Percentiles rank a stretch among this genome's conserved stretches.
Evolutionary conservation across 371 early-diverging fungal species (phyloP).

Genomic region (Mortierella sp.): DNA sequence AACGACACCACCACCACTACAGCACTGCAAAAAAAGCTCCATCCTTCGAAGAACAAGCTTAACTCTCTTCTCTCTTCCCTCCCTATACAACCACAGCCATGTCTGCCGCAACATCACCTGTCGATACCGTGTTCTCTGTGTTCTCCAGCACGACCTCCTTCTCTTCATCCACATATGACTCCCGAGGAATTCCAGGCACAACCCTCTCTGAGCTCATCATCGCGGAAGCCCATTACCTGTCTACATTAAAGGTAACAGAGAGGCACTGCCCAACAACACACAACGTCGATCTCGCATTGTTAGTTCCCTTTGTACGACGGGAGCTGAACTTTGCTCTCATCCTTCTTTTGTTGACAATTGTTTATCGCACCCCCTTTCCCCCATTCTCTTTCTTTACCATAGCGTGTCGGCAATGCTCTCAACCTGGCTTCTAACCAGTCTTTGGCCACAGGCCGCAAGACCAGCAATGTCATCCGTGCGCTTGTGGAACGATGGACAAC

Average conservation of each 20-base stretch:
- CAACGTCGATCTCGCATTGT: not conserved
- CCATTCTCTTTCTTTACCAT: not conserved
- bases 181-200: constrained; percentile 19
- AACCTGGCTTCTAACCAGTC: constrained; percentile 34
- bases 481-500: constrained; percentile 49
- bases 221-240: constrained; percentile 44
- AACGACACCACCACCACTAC: not conserved
- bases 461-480: constrained; percentile 32
- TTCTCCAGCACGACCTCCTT: constrained; percentile 4
- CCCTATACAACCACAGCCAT: not conserved
- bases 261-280: not conserved
- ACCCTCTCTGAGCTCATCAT: constrained; percentile 40
- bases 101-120: constrained; percentile 10
- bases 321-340: not conserved
- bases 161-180: not conserved
- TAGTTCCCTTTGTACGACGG: not conserved
- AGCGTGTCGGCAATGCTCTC: constrained; percentile 54
- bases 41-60: not conserved
- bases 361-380: not conserved
- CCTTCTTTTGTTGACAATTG: not conserved
- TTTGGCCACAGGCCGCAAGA: constrained; percentile 31
- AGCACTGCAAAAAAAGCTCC: constrained; percentile 6
- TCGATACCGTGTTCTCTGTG: constrained; percentile 12
- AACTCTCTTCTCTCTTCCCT: not conserved
- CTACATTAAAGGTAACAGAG: constrained; percentile 34